These are phyloP conservation scores for Diddensiella transvaalensis DNA, from an alignment of 805 yeast species.

Conservation along the genomic window DNA sequence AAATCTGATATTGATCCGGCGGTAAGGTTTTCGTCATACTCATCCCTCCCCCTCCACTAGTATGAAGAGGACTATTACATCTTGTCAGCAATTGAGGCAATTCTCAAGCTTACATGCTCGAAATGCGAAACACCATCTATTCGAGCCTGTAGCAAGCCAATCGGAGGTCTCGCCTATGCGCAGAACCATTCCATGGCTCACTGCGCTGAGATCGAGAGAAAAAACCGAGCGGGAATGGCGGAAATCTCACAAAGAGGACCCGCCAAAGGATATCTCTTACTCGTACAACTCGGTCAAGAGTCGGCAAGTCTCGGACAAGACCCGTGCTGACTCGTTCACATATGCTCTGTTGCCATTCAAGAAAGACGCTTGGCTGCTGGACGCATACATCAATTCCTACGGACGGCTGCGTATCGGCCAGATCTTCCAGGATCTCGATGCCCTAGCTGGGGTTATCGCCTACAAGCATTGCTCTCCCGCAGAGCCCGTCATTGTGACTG, in stretches of 20 bases:
- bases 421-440: slow-evolving; percentile 89
- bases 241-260: slow-evolving; percentile 46
- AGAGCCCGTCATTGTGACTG: slow-evolving; percentile 92
- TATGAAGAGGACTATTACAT: too few relatives aligned
- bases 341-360: slow-evolving; percentile 66
- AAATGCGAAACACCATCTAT: slow-evolving; percentile 23
- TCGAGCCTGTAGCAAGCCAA: slow-evolving; percentile 34
- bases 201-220: slow-evolving; percentile 71
- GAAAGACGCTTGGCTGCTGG: slow-evolving; percentile 77
- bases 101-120: background rate
- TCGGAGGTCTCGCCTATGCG: slow-evolving; percentile 37
- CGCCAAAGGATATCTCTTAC: slow-evolving; percentile 28
- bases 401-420: slow-evolving; percentile 94
- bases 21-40: too few relatives aligned
- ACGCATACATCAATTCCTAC: slow-evolving; percentile 81
- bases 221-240: slow-evolving; percentile 71
- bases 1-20: too few relatives aligned
- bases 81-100: background rate
- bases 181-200: slow-evolving; percentile 73
- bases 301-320: slow-evolving; percentile 64
- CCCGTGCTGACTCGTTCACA: slow-evolving; percentile 65
- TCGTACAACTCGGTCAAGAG: slow-evolving; percentile 71
- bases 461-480: slow-evolving; percentile 93
- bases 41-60: too few relatives aligned
- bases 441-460: slow-evolving; percentile 90